These are phyloP conservation scores for Tricholomella constricta DNA, from an alignment of 768 basidiomycete genomes.

Conservation along the genomic window DNA sequence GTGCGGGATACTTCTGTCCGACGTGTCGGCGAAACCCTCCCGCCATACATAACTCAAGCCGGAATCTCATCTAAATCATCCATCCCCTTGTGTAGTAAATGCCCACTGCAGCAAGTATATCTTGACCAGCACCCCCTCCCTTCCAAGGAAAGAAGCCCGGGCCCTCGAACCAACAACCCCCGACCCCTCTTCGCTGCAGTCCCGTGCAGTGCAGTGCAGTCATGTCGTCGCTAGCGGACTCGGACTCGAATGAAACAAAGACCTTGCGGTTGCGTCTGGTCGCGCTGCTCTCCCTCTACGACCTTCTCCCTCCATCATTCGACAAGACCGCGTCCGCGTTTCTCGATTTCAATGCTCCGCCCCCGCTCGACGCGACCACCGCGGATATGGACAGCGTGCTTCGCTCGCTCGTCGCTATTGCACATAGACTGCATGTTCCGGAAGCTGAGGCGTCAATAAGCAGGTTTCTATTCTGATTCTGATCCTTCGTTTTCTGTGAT, in stretches of 20 bases:
- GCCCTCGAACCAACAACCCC: too few relatives aligned
- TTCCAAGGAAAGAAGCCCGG: too few relatives aligned
- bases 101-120: not conserved
- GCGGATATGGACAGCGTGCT: slow-evolving; percentile 17
- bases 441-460: not conserved
- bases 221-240: too few relatives aligned
- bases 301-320: slow-evolving; percentile 19
- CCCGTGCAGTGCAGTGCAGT: too few relatives aligned
- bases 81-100: slow-evolving; percentile 1
- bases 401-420: slow-evolving; percentile 15
- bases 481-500: too few relatives aligned
- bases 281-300: slow-evolving; percentile 21
- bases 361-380: slow-evolving; percentile 14
- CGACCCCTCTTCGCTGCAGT: too few relatives aligned
- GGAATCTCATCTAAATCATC: not conserved
- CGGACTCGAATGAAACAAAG: slow-evolving; percentile 15
- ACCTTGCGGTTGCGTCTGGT: slow-evolving; percentile 17
- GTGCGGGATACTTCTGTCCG: not conserved
- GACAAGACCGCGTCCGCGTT: slow-evolving; percentile 15
- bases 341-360: too few relatives aligned
- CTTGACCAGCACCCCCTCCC: too few relatives aligned
- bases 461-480: too few relatives aligned
- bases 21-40: slow-evolving; percentile 12
- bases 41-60: slow-evolving; percentile 2
- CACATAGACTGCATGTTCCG: slow-evolving; percentile 11